Evolutionary conservation across 1,284 basidiomycete genomes (phyloP).

Genomic region (Ceraceosorus bombacis): DNA sequence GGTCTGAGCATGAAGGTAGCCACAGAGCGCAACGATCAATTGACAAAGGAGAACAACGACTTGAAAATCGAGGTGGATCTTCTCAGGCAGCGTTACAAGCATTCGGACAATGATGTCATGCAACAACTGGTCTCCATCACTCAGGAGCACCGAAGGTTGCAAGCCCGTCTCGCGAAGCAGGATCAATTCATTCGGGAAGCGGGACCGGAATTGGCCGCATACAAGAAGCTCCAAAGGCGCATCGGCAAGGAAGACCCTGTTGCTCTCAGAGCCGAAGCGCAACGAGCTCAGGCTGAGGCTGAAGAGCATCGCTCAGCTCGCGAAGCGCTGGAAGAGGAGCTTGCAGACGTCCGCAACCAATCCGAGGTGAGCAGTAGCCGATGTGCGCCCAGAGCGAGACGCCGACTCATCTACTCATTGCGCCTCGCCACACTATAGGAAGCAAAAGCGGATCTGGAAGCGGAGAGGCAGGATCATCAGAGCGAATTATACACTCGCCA

Average conservation of each 20-base stretch:
- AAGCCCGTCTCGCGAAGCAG: constrained; percentile 29
- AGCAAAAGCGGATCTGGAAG: no score
- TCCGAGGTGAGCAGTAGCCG: no score
- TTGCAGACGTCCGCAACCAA: no score
- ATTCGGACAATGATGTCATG: constrained; percentile 26
- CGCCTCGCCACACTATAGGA: no score
- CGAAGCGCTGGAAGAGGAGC: no score
- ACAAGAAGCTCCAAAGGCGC: constrained; percentile 4
- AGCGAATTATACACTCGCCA: constrained; percentile 31
- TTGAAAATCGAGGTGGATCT: constrained; percentile 46
- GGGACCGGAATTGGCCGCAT: no score
- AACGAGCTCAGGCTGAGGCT: constrained; percentile 2
- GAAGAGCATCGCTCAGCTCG: constrained; percentile 3
- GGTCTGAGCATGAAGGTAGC: constrained; percentile 43
- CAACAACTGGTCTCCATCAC: constrained; percentile 39
- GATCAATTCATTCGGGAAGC: constrained; percentile 29
- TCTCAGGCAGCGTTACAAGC: constrained; percentile 38
- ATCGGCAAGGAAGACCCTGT: constrained; percentile 9
- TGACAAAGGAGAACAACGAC: constrained; percentile 43
- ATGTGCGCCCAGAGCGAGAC: no score
- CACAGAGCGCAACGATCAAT: constrained; percentile 38
- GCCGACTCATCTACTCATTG: no score
- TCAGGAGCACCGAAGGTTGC: constrained; percentile 19
- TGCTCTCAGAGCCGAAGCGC: background rate
- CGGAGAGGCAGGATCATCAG: constrained; percentile 12